A percentile compares a stretch with the other conserved stretches of the same genome.
These are phyloP conservation scores for Tylopilus sp. DNA, from an alignment of 768 basidiomycete genomes.

Conservation along the genomic window DNA sequence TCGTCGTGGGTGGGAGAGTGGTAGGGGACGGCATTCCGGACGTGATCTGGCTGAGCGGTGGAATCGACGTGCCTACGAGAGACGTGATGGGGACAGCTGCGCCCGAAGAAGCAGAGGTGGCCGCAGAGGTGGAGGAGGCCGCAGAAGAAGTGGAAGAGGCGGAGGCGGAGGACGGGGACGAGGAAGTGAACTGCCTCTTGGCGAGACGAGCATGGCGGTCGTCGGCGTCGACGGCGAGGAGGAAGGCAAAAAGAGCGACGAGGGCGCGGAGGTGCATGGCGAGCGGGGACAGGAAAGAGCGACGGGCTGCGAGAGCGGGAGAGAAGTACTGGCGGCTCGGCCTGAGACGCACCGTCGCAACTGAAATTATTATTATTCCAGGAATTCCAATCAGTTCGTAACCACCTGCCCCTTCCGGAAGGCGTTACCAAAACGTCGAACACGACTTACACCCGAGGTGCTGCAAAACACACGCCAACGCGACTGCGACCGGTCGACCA, in stretches of 20 bases:
- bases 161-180: conserved; percentile 5
- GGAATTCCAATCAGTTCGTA: no score
- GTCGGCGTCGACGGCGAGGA: conserved; percentile 38
- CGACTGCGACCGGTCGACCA: no score
- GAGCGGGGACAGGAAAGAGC: no score
- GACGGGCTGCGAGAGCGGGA: background rate
- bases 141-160: background rate
- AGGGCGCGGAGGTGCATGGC: conserved; percentile 46
- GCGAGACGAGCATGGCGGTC: conserved; percentile 37
- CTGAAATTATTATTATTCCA: background rate
- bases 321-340: conserved; percentile 2
- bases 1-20: conserved; percentile 47
- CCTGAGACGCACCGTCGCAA: background rate
- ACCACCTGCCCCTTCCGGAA: no score
- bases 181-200: conserved; percentile 34
- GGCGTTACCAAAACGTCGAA: no score
- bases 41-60: conserved; percentile 55
- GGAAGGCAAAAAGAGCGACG: conserved; percentile 43
- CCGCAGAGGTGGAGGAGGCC: background rate
- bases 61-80: conserved; percentile 45
- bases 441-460: no score
- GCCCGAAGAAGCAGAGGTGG: conserved; percentile 5
- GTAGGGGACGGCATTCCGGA: conserved; percentile 59
- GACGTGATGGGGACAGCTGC: conserved; percentile 20
- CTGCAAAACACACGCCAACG: no score